phyloP scores from a whole-genome alignment of 495 filamentous ascomycete genomes.

The Penicillium roqueforti region DNA sequence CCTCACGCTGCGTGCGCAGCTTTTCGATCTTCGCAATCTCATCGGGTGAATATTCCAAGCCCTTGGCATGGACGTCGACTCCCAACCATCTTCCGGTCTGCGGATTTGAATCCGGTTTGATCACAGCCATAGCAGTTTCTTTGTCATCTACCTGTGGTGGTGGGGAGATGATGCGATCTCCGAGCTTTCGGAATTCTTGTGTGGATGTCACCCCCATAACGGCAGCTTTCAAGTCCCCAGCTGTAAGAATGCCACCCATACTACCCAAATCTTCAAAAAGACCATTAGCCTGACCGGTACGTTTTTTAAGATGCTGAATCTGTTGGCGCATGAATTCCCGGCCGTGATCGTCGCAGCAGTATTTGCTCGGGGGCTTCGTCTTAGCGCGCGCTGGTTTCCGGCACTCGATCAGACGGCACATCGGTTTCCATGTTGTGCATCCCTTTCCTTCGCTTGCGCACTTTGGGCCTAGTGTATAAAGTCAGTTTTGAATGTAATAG shows the following conservation, averaged over 20 bases:
- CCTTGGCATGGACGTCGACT: slow-evolving; percentile 29
- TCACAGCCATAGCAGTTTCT: slow-evolving; percentile 7
- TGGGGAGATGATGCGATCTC: slow-evolving; percentile 46
- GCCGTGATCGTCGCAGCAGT: slow-evolving; percentile 65
- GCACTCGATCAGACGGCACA: slow-evolving; percentile 60
- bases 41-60: slow-evolving; percentile 36
- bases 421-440: slow-evolving; percentile 63
- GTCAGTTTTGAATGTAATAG: slow-evolving; percentile 8
- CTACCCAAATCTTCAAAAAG: slow-evolving; percentile 45
- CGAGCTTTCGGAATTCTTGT: slow-evolving; percentile 54
- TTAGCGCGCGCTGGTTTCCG: slow-evolving; percentile 55
- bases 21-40: slow-evolving; percentile 42
- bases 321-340: slow-evolving; percentile 52
- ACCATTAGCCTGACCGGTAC: slow-evolving; percentile 16
- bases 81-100: slow-evolving; percentile 75
- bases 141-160: slow-evolving; percentile 27
- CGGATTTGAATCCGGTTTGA: slow-evolving; percentile 61
- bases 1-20: slow-evolving; percentile 36
- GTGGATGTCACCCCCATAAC: slow-evolving; percentile 44
- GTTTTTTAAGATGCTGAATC: slow-evolving; percentile 27
- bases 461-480: slow-evolving; percentile 45
- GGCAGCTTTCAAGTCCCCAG: slow-evolving; percentile 54
- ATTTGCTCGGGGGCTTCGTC: slow-evolving; percentile 54
- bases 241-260: slow-evolving; percentile 54
- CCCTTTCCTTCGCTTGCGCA: slow-evolving; percentile 52